Evolutionary conservation across 768 basidiomycete species (phyloP).

Genomic region (Cubamyces sp.): DNA sequence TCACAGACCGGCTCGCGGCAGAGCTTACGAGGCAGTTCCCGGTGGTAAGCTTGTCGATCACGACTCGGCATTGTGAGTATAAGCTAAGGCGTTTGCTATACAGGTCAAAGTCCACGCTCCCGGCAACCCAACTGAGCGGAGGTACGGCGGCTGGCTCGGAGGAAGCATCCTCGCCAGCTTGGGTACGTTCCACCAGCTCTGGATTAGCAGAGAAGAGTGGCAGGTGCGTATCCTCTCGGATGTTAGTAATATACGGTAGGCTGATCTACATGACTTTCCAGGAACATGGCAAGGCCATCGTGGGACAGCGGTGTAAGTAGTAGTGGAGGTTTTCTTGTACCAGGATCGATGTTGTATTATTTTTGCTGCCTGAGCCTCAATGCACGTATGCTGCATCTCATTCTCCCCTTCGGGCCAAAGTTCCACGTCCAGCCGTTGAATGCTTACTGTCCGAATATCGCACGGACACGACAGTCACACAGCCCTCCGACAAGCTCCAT

Average conservation of each 20-base stretch:
- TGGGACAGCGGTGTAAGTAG: constrained; percentile 85
- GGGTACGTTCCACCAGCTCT: constrained; percentile 97
- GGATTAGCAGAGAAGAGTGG: constrained; percentile 95
- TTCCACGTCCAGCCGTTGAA: neutral
- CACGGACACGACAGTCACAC: neutral
- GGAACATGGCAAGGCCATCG: constrained; percentile 66
- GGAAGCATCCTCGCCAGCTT: constrained; percentile 93
- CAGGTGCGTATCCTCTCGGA: constrained; percentile 54
- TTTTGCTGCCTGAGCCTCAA: constrained; percentile 3
- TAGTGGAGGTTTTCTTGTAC: constrained; percentile 1
- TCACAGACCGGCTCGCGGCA: constrained; percentile 77
- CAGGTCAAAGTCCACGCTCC: constrained; percentile 93
- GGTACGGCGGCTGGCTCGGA: constrained; percentile 94
- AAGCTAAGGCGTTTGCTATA: constrained; percentile 18
- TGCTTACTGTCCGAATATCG: neutral
- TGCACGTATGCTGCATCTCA: neutral
- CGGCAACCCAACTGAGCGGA: constrained; percentile 86
- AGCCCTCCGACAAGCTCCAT: neutral
- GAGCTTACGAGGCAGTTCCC: constrained; percentile 79
- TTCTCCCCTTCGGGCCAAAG: neutral
- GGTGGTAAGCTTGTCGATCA: constrained; percentile 58
- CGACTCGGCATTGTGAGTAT: neutral
- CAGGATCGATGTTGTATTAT: constrained; percentile 15
- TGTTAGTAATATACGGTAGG: neutral
- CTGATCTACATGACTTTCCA: neutral